Conservation (phyloP, 768 basidiomycete species). For the Kwoniella heveanensis region DNA sequence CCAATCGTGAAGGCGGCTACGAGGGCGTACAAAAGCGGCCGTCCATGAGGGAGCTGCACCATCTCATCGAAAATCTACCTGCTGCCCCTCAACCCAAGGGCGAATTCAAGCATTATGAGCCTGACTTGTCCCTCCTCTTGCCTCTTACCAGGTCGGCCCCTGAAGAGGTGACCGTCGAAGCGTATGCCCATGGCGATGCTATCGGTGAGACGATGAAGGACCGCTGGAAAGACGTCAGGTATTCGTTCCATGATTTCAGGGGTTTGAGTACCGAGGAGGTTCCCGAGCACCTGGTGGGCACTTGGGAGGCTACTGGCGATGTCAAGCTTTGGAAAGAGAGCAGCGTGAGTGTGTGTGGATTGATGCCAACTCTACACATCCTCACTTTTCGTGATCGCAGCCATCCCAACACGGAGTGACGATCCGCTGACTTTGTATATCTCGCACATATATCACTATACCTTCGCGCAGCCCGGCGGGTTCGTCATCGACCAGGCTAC, state of each 20-base stretch:
- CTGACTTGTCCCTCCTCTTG: not conserved
- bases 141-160: not conserved
- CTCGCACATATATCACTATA: too few species aligned
- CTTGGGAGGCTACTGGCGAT: not conserved
- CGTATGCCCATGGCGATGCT: not conserved
- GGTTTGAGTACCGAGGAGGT: not conserved
- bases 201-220: not conserved
- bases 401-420: too few species aligned
- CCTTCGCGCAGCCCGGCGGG: not conserved
- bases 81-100: not conserved
- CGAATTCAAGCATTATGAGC: too few species aligned
- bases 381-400: too few species aligned
- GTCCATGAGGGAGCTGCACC: not conserved
- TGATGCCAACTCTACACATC: not conserved
- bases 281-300: not conserved
- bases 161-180: not conserved
- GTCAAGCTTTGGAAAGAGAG: not conserved
- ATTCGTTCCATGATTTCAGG: not conserved
- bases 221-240: not conserved
- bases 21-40: not conserved
- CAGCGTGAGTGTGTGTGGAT: not conserved
- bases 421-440: too few species aligned
- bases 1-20: not conserved
- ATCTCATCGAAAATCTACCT: not conserved
- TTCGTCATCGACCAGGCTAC: not conserved